Base-by-base conservation (phyloP, 352 stramenopile genomes). In the Globisporangium perplexum region DNA sequence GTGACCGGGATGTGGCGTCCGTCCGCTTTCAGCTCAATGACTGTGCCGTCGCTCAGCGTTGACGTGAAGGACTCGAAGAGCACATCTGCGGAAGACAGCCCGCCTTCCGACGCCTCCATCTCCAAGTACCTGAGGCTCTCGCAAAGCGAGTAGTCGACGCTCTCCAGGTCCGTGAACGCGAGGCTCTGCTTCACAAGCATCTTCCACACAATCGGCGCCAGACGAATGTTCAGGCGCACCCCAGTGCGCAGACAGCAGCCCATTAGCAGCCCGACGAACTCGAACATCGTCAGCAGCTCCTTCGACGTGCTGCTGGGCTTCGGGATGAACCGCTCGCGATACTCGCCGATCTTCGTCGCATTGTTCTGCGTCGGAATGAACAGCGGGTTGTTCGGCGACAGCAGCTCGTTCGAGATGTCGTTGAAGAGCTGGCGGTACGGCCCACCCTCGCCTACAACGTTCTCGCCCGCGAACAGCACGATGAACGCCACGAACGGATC, bases 401-500 rank as follows among this genome's bases (percentile, higher is more conserved):
- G 55, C n/a, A 88, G 55, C 54, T 92, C 82, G 23, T 72, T 74
- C 3, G 78, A 69, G 36, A 92, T 75, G 49, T 92, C 82, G 47
- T 88, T 87, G 47, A 92, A 92, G 11, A 92, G 59, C 54, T 92
- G 82, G 3, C 82, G 74, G 44, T 92, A 92, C 6, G 82, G 82
- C 0, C 82, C 82, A 48, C 82, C 79, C 55, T 92, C 82, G 3
- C 82, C 82, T 8, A 92, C 82, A 4, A 92, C 82, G 20, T 92
- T 86, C 65, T 92, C 82, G 17, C 82, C 79, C 10, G 71, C 59
- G 49, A 92, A 92, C 8, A 85, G 68, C 14, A 89, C 82, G 35
- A 87, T 86, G 62, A 92, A 92, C 23, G 82, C 74, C 17, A 92
- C 77, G 45, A 92, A 92, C 26, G 82, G 82, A 47, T 92, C 82